A percentile compares a stretch with the other conserved stretches of the same genome.
Evolutionary conservation across 2,329 filamentous ascomycete species (phyloP).

Genomic region (Colletotrichum sp.): DNA sequence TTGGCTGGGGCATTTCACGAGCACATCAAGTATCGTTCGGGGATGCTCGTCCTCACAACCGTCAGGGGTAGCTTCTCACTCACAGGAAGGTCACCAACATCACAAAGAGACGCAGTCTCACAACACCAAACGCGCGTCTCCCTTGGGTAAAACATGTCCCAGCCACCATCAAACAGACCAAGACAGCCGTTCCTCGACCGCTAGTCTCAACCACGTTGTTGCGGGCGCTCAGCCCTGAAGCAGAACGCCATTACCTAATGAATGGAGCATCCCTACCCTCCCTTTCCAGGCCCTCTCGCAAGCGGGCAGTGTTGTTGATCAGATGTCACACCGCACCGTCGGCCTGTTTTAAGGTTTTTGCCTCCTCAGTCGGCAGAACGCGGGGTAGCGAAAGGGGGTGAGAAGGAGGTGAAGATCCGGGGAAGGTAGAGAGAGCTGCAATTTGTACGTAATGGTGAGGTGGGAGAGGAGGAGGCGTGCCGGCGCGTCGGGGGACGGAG

Average conservation of each 20-base stretch:
- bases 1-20: background rate
- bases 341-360: background rate
- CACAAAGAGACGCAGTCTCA: background rate
- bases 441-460: constrained; percentile 2
- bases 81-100: background rate
- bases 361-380: background rate
- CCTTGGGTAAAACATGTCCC: background rate
- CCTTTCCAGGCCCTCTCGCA: background rate
- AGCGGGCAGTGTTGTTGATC: background rate
- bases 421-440: background rate
- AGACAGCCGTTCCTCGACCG: background rate
- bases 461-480: background rate
- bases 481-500: background rate
- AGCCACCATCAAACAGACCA: background rate
- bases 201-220: constrained; percentile 9
- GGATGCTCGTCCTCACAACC: background rate
- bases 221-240: constrained; percentile 19
- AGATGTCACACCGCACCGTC: constrained; percentile 4
- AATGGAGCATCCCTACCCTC: background rate
- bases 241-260: constrained; percentile 11
- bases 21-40: background rate
- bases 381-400: background rate
- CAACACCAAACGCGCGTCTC: background rate
- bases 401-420: background rate
- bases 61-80: background rate